phyloP scores from a whole-genome alignment of 495 filamentous ascomycete species.

The Aspergillus bertholletiae region DNA sequence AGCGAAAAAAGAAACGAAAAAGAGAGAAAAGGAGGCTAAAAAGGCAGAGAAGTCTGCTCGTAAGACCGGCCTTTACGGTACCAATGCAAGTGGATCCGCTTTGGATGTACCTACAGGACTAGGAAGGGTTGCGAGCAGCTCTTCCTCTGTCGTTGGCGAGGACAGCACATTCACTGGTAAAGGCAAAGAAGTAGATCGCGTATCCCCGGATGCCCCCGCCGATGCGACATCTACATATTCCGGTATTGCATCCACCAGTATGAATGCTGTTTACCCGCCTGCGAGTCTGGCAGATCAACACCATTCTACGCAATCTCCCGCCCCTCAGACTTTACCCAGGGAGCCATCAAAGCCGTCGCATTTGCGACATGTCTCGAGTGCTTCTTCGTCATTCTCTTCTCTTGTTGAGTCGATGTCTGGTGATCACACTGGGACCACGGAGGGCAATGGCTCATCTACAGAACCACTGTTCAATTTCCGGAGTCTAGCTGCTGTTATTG shows the following conservation, averaged over 20 bases:
- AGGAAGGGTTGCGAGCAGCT: conserved; percentile 32
- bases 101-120: conserved; percentile 26
- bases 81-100: conserved; percentile 40
- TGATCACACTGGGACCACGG: conserved; percentile 30
- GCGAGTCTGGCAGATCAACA: conserved; percentile 10
- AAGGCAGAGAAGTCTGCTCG: conserved; percentile 67
- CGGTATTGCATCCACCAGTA: conserved; percentile 1
- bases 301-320: background rate
- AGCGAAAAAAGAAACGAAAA: conserved; percentile 73
- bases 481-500: conserved; percentile 82
- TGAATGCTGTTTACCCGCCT: background rate
- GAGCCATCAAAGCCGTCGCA: conserved; percentile 58
- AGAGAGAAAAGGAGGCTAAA: conserved; percentile 76
- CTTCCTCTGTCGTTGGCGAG: conserved; percentile 37
- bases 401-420: conserved; percentile 61
- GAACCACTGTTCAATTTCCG: conserved; percentile 92
- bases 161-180: conserved; percentile 51
- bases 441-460: conserved; percentile 50
- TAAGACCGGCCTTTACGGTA: conserved; percentile 49
- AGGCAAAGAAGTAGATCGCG: conserved; percentile 77
- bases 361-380: conserved; percentile 75
- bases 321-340: conserved; percentile 20
- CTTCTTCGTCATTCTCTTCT: conserved; percentile 77
- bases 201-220: conserved; percentile 8
- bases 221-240: background rate